Evolutionary conservation across 129 eudicot species (phyloP).

Genomic region (Ambrosia artemisiifolia): DNA sequence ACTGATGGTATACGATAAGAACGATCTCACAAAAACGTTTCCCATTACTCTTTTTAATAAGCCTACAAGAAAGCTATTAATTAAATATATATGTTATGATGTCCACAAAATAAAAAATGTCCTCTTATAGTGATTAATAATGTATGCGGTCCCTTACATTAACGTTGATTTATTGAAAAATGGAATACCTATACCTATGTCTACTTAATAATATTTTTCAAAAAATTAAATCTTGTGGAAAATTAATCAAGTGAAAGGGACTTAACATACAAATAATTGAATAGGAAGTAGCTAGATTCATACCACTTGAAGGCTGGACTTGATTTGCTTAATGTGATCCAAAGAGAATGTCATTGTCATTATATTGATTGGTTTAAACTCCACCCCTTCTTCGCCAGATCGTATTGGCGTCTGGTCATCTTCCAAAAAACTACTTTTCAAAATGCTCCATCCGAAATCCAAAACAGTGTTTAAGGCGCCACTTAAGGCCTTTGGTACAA

Average conservation of each 20-base stretch:
- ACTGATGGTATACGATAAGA: too few relatives aligned
- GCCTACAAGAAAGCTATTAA: too few relatives aligned
- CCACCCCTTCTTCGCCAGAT: conserved; percentile 62
- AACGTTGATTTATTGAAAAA: neutral
- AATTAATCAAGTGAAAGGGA: too few relatives aligned
- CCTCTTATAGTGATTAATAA: too few relatives aligned
- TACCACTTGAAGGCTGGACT: conserved; percentile 61
- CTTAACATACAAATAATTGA: too few relatives aligned
- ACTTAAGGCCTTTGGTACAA: conserved; percentile 18
- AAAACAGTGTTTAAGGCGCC: conserved; percentile 29
- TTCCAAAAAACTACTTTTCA: conserved; percentile 55
- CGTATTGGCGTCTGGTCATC: conserved; percentile 59
- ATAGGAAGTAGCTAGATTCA: conserved; percentile 7
- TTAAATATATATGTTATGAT: too few relatives aligned
- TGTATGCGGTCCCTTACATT: neutral
- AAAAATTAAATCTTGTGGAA: neutral
- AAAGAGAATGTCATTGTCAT: conserved; percentile 55
- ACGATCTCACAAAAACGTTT: too few relatives aligned
- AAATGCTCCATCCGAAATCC: conserved; percentile 61
- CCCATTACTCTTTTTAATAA: too few relatives aligned
- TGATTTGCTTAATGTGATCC: conserved; percentile 58
- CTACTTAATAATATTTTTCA: neutral
- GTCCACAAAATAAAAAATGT: too few relatives aligned
- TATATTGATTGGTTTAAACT: conserved; percentile 48
- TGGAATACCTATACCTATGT: neutral